Percentiles rank a stretch among this genome's conserved stretches.
Conservation (phyloP, 805 yeast species). For the Lipomyces yamadae region DNA sequence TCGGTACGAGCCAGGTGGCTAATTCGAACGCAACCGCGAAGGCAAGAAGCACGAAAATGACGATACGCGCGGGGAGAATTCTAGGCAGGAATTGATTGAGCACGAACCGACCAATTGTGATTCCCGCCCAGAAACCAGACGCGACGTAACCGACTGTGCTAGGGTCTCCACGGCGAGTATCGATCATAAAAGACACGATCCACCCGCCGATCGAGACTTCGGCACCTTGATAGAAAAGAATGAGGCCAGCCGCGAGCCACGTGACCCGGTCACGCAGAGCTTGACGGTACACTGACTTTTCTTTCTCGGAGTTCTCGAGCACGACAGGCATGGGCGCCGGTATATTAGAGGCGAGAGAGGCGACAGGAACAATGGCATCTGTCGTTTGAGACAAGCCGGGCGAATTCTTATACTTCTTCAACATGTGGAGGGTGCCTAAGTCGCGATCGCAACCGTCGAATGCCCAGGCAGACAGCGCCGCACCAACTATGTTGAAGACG, state of each 20-base stretch:
- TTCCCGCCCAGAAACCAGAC: conserved; percentile 73
- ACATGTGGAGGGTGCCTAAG: conserved; percentile 27
- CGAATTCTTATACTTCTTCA: conserved; percentile 23
- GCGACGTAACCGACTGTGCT: conserved; percentile 63
- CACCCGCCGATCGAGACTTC: conserved; percentile 76
- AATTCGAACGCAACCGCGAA: conserved; percentile 49
- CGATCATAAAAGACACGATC: conserved; percentile 66
- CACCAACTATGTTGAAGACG: conserved; percentile 48
- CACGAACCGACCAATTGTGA: conserved; percentile 64
- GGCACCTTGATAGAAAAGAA: conserved; percentile 69
- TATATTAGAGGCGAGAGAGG: background rate
- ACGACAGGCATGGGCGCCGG: background rate
- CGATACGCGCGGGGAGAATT: conserved; percentile 38
- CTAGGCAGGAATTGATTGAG: conserved; percentile 43
- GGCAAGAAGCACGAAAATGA: conserved; percentile 47
- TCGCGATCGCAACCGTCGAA: conserved; percentile 46
- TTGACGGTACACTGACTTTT: conserved; percentile 13
- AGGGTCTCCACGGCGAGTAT: conserved; percentile 56
- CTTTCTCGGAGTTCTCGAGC: background rate
- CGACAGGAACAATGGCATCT: conserved; percentile 3
- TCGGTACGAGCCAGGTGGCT: conserved; percentile 57
- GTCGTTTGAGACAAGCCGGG: background rate
- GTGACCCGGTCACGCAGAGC: conserved; percentile 17
- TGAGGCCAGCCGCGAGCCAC: conserved; percentile 58
- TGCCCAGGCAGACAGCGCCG: conserved; percentile 48